A percentile compares a stretch with the other conserved stretches of the same genome.
phyloP scores from a whole-genome alignment of 768 basidiomycete species.

The Xerocomellus chrysenteron region DNA sequence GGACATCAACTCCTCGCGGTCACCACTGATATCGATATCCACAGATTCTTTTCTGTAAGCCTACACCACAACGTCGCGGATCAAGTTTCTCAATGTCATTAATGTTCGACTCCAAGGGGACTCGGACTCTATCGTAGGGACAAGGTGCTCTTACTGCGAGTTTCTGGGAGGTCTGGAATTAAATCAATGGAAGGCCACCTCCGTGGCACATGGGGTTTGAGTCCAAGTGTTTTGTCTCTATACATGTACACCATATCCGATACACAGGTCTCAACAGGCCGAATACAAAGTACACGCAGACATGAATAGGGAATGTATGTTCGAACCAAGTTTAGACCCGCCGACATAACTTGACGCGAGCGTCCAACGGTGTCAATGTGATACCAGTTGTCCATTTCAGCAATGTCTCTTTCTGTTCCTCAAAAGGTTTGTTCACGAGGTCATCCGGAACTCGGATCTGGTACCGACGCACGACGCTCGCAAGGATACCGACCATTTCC shows the following conservation, averaged over 20 bases:
- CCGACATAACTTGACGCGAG: slow-evolving; percentile 24
- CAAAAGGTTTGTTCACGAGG: slow-evolving; percentile 27
- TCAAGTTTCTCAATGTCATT: too few species aligned
- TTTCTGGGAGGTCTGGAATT: too few species aligned
- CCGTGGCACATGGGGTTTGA: too few species aligned
- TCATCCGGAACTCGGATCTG: slow-evolving; percentile 40
- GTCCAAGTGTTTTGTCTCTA: too few species aligned
- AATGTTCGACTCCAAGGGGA: too few species aligned
- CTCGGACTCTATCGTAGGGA: too few species aligned
- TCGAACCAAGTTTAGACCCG: slow-evolving; percentile 1
- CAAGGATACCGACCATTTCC: slow-evolving; percentile 43
- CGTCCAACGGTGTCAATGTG: slow-evolving; percentile 35
- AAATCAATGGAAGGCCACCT: too few species aligned
- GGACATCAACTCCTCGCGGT: too few species aligned
- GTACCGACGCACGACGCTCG: slow-evolving; percentile 43
- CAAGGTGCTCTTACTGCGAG: too few species aligned
- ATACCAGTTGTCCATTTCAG: slow-evolving; percentile 39
- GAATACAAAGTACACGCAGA: background rate
- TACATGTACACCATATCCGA: background rate
- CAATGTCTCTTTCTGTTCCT: slow-evolving; percentile 35
- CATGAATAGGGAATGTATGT: background rate
- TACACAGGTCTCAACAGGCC: background rate
- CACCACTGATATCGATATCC: too few species aligned
- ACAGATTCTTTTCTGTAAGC: too few species aligned
- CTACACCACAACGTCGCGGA: too few species aligned